Evolutionary conservation across 2,329 filamentous ascomycete species (phyloP).

Genomic region (Alternaria gansuensis): DNA sequence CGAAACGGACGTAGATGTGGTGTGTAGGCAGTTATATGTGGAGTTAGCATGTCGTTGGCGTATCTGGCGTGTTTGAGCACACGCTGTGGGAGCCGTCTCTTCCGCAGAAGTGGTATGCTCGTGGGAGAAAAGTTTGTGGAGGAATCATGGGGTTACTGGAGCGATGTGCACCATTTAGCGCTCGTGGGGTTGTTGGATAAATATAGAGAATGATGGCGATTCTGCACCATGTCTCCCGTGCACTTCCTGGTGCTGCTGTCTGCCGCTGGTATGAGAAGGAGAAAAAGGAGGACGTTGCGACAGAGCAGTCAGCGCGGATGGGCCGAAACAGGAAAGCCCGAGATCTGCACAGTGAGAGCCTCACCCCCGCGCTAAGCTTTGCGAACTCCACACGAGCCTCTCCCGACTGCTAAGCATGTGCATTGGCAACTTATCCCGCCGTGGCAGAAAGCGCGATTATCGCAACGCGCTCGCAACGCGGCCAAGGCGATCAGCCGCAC

Average conservation of each 20-base stretch:
- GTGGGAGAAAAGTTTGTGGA: slow-evolving; percentile 3
- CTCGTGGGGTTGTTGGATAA: slow-evolving; percentile 7
- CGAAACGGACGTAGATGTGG: background rate
- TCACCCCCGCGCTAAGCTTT: slow-evolving; percentile 14
- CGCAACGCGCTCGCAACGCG: background rate
- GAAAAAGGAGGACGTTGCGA: background rate
- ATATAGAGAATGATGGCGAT: background rate
- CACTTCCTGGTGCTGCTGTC: background rate
- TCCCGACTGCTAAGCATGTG: slow-evolving; percentile 17
- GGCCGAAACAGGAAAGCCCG: slow-evolving; percentile 11
- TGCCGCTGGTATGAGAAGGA: background rate
- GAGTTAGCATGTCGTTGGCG: background rate
- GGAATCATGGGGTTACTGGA: slow-evolving; percentile 14
- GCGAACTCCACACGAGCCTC: slow-evolving; percentile 16
- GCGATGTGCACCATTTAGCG: slow-evolving; percentile 11
- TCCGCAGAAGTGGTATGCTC: slow-evolving; percentile 12
- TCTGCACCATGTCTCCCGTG: background rate
- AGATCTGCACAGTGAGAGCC: slow-evolving; percentile 13
- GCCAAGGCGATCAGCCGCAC: slow-evolving; percentile 4
- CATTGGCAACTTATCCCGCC: slow-evolving; percentile 20
- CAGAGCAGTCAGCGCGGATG: slow-evolving; percentile 2
- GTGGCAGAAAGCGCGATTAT: slow-evolving; percentile 11
- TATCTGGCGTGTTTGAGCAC: slow-evolving; percentile 14
- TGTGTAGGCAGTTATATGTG: slow-evolving; percentile 11
- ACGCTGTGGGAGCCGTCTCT: slow-evolving; percentile 13